Base-by-base conservation (phyloP, 306 rosid genomes). In the Quercus agrifolia region DNA sequence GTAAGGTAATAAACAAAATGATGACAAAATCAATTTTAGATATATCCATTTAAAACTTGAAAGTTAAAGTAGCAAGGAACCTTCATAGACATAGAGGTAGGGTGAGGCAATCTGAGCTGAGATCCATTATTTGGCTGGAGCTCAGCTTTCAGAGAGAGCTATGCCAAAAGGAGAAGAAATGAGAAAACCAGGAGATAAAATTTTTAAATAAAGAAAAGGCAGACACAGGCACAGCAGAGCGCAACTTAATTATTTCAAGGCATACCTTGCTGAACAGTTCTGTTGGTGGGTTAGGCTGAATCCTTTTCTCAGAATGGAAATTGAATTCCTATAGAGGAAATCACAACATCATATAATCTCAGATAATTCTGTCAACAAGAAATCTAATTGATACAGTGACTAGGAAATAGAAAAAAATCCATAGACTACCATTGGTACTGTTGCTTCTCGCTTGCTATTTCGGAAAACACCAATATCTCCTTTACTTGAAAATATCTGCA, bases 181-280 rank as follows among this genome's bases (percentile, higher is more conserved):
- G 2, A 77, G 56, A 55, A 66, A 30, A 55, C 35, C 55, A 77
- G 54, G 56, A 71, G 41, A 33, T 28, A 73, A 17, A 51, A 46
- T 35, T 14, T 30, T 7, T 5, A 19, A 19, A 67, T 19, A 59
- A 9, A 35, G 25, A 19, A 9, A 19, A n/a, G 15, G 52, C 18
- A 21, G 10, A 3, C 46, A 41, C 12, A 41, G 46, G 11, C 27
- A 66, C 31, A 58, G 31, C 67, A 52, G 76, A 64, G 9, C 9
- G 72, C 18, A 68, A 68, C 52, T 68, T 9, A 35, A 33, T 68
- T 19, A 33, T 19, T 33, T 35, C 28, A 19, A 69, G 68, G 74
- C 30, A 79, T 77, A 95, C 98, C 97, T 91, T 96, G 86, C 88
- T 93, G 76, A 96, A 96, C 80, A 91, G 94, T n/a, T 96, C 98